Percentiles rank a stretch among this genome's conserved stretches.
Evolutionary conservation across 805 yeast species (phyloP).

Genomic region (Yamadazyma olivae): DNA sequence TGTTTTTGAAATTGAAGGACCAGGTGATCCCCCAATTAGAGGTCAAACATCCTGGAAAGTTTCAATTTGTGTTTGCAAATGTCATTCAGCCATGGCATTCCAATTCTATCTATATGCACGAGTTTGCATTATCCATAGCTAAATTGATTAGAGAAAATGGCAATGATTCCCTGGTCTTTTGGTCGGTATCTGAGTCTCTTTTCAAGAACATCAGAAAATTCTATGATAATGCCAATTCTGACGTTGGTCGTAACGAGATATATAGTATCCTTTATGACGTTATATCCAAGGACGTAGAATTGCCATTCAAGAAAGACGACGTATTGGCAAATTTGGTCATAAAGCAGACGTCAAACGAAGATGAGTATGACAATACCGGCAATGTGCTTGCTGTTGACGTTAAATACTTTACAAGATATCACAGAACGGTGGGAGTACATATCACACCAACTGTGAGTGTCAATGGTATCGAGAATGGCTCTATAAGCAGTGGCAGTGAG

Average conservation of each 20-base stretch:
- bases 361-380: constrained; percentile 50
- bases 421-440: constrained; percentile 76
- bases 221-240: constrained; percentile 59
- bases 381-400: constrained; percentile 58
- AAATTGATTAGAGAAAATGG: constrained; percentile 46
- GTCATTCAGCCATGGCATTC: constrained; percentile 94
- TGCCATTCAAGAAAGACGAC: constrained; percentile 28
- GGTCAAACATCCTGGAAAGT: constrained; percentile 43
- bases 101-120: constrained; percentile 63
- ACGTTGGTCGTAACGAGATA: constrained; percentile 53
- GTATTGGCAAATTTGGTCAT: constrained; percentile 38
- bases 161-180: constrained; percentile 19
- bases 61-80: constrained; percentile 63
- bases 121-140: constrained; percentile 71
- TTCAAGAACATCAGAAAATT: constrained; percentile 54
- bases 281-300: constrained; percentile 19
- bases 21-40: constrained; percentile 53
- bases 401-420: constrained; percentile 70
- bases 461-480: constrained; percentile 59
- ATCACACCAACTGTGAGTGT: constrained; percentile 79
- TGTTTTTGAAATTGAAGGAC: constrained; percentile 53
- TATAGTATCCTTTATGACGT: constrained; percentile 51
- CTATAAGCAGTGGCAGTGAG: constrained; percentile 62
- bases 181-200: constrained; percentile 52
- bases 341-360: constrained; percentile 17